Evolutionary conservation across 805 yeast genomes (phyloP).

Genomic region (Zygosaccharomyces siamensis): DNA sequence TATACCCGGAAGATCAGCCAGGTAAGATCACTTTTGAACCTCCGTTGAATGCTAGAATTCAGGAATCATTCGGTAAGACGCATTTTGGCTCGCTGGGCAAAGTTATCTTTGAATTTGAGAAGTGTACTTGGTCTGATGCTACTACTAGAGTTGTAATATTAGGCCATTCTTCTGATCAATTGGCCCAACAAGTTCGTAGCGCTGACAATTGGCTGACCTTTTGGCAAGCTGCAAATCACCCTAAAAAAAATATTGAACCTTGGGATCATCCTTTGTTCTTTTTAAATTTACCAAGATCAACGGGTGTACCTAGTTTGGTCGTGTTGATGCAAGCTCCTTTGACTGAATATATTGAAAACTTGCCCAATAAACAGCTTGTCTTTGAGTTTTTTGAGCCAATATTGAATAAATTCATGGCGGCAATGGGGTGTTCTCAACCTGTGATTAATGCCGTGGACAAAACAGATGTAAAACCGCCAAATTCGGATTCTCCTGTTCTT

Average conservation of each 20-base stretch:
- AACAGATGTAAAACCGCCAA: not conserved
- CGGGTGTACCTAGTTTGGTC: slow-evolving; percentile 50
- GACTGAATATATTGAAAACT: slow-evolving; percentile 51
- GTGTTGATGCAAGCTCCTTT: slow-evolving; percentile 67
- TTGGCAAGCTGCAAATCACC: slow-evolving; percentile 6
- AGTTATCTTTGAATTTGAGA: slow-evolving; percentile 61
- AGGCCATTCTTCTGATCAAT: slow-evolving; percentile 28
- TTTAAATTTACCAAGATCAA: slow-evolving; percentile 53
- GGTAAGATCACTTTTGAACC: slow-evolving; percentile 57
- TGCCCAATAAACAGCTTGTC: slow-evolving; percentile 45
- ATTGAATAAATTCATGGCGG: slow-evolving; percentile 25
- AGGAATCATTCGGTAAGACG: slow-evolving; percentile 43
- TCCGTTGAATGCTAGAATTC: slow-evolving; percentile 44
- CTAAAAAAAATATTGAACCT: slow-evolving; percentile 3
- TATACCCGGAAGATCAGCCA: slow-evolving; percentile 11
- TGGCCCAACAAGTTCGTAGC: slow-evolving; percentile 20
- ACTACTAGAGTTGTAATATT: slow-evolving; percentile 47
- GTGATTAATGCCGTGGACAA: slow-evolving; percentile 10
- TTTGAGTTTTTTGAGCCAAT: slow-evolving; percentile 57
- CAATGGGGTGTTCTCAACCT: slow-evolving; percentile 14
- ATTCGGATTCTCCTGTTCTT: slow-evolving; percentile 33
- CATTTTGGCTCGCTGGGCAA: slow-evolving; percentile 71
- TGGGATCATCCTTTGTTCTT: slow-evolving; percentile 59
- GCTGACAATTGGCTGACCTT: slow-evolving; percentile 19
- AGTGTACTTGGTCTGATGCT: slow-evolving; percentile 54